These are phyloP conservation scores for Furcasterigmium furcatum DNA, from an alignment of 2,329 filamentous ascomycete species.

Conservation along the genomic window DNA sequence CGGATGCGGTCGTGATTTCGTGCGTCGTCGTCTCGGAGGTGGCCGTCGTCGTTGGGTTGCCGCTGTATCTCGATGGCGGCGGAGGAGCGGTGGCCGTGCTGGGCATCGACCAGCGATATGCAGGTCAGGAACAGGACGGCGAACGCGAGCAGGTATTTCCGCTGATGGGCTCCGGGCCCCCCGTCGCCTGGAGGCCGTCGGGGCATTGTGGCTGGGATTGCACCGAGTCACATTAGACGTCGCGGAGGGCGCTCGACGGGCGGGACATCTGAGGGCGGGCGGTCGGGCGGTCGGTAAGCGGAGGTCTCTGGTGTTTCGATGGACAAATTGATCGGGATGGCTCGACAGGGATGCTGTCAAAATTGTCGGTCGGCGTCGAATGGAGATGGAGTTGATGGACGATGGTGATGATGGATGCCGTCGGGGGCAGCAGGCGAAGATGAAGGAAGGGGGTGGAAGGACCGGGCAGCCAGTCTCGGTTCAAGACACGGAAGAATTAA, in stretches of 20 bases:
- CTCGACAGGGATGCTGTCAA: no score
- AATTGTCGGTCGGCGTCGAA: no score
- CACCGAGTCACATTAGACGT: constrained; percentile 1
- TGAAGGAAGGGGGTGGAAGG: no score
- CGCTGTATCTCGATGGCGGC: constrained; percentile 8
- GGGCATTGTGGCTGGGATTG: constrained; percentile 46
- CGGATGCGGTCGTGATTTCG: constrained; percentile 4
- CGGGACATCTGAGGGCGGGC: no score
- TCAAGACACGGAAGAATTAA: no score
- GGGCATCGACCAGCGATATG: constrained; percentile 55
- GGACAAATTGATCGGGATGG: no score
- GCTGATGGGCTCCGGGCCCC: constrained; percentile 42
- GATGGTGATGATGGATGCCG: no score
- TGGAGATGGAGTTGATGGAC: no score
- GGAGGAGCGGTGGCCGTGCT: constrained; percentile 54
- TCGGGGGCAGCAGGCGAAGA: no score
- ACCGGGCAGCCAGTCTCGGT: no score
- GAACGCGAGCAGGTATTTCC: constrained; percentile 50
- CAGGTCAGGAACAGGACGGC: constrained; percentile 56
- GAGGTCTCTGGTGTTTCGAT: no score
- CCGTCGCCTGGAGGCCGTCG: constrained; percentile 61
- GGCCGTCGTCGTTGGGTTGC: constrained; percentile 6
- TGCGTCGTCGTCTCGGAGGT: constrained; percentile 6
- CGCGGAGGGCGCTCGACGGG: not conserved
- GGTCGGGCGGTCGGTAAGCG: no score